Percentiles rank a stretch among this genome's conserved stretches.
phyloP scores from a whole-genome alignment of 2,329 filamentous ascomycete species.

The Fusarium sp. region DNA sequence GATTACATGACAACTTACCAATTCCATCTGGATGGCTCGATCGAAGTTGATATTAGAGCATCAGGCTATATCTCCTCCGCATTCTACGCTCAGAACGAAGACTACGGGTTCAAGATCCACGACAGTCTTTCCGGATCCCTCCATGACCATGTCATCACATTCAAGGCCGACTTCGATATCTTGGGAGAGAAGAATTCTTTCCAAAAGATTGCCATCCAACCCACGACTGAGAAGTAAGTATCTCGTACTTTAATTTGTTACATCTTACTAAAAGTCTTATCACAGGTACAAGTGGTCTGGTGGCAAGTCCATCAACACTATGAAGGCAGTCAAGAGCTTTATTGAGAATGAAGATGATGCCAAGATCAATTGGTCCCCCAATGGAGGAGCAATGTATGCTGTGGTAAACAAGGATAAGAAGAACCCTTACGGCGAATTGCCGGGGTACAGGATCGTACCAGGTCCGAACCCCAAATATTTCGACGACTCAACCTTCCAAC shows the following conservation, averaged over 20 bases:
- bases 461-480: accelerated
- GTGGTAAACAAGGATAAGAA: background rate
- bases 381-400: background rate
- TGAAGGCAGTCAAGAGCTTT: constrained; percentile 12
- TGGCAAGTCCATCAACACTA: background rate
- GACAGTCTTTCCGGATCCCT: constrained; percentile 5
- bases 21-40: background rate
- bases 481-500: accelerated
- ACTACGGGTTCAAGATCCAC: constrained; percentile 1
- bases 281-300: constrained; percentile 5
- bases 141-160: background rate
- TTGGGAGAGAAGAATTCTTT: background rate
- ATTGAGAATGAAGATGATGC: constrained; percentile 2
- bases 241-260: accelerated
- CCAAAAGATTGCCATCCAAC: constrained; percentile 3
- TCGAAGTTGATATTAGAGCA: background rate
- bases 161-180: background rate
- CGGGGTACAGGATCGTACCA: constrained; percentile 3
- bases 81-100: constrained; percentile 1
- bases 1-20: constrained; percentile 8
- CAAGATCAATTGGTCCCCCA: constrained; percentile 2
- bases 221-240: background rate
- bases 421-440: background rate
- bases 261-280: accelerated
- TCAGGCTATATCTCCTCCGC: constrained; percentile 6